A percentile compares a stretch with the other conserved stretches of the same genome.
These are phyloP conservation scores for Phytophthora vignae DNA, from an alignment of 352 stramenopile species.

Conservation along the genomic window DNA sequence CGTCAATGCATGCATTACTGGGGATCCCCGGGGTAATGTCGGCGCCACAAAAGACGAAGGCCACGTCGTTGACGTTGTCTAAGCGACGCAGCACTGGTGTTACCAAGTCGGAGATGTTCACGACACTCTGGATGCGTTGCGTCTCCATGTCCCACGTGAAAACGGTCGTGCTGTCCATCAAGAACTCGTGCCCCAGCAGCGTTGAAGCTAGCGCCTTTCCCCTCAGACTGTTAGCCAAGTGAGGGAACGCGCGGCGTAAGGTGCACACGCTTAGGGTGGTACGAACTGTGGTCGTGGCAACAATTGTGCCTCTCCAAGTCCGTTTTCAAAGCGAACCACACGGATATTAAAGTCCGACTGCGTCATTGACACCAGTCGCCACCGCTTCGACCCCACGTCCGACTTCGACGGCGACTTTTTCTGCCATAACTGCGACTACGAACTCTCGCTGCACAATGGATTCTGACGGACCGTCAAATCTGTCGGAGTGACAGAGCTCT, in stretches of 20 bases:
- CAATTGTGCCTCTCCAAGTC: neutral
- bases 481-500: no score
- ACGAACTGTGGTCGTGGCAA: neutral
- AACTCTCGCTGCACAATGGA: neutral
- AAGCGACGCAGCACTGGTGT: neutral
- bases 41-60: slow-evolving; percentile 1
- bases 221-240: neutral
- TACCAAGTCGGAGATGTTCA: neutral
- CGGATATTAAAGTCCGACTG: neutral
- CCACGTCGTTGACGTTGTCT: neutral
- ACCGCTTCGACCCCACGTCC: slow-evolving; percentile 3
- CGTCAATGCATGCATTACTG: no score
- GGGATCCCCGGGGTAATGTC: neutral
- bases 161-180: neutral
- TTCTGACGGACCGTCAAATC: no score
- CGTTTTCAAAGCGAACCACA: slow-evolving; percentile 1
- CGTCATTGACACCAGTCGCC: slow-evolving; percentile 3
- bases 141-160: slow-evolving; percentile 8
- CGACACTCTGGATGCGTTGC: neutral
- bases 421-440: neutral
- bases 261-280: neutral
- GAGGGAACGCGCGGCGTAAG: neutral
- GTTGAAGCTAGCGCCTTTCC: slow-evolving; percentile 1
- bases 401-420: neutral
- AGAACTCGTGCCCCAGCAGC: neutral